Percentiles rank a stretch among this genome's conserved stretches.
Conservation (phyloP, 2,329 filamentous ascomycete genomes). For the Diaporthe vaccinii region DNA sequence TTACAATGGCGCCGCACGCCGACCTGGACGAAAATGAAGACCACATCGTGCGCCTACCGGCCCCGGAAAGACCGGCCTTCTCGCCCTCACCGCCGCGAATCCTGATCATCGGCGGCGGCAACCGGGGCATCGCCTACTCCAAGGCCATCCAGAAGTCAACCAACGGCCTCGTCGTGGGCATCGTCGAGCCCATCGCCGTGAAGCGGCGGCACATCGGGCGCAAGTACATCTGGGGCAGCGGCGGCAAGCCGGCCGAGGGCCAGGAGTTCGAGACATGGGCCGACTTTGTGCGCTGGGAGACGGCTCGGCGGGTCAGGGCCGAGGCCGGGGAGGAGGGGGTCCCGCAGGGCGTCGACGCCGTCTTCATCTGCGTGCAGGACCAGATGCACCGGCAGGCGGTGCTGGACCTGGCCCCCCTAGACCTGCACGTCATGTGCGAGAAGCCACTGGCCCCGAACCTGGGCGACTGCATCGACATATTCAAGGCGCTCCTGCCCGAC, state of each 20-base stretch:
- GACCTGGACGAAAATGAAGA: constrained; percentile 1
- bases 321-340: background rate
- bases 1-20: constrained; percentile 19
- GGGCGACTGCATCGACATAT: constrained; percentile 8
- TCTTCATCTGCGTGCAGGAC: constrained; percentile 27
- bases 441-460: background rate
- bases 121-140: background rate
- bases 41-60: constrained; percentile 11
- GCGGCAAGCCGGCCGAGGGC: constrained; percentile 6
- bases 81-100: background rate
- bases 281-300: constrained; percentile 7
- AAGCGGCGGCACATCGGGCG: constrained; percentile 17
- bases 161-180: background rate
- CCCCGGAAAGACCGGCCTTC: constrained; percentile 7
- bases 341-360: background rate
- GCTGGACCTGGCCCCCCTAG: background rate
- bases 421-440: constrained; percentile 20
- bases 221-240: constrained; percentile 11
- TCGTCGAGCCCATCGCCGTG: constrained; percentile 17
- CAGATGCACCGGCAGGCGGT: constrained; percentile 4
- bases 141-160: constrained; percentile 23
- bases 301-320: background rate
- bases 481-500: constrained; percentile 6
- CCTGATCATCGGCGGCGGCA: constrained; percentile 13
- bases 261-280: constrained; percentile 16